Conservation (phyloP, 495 filamentous ascomycete genomes). For the Penicillium psychrofluorescens region DNA sequence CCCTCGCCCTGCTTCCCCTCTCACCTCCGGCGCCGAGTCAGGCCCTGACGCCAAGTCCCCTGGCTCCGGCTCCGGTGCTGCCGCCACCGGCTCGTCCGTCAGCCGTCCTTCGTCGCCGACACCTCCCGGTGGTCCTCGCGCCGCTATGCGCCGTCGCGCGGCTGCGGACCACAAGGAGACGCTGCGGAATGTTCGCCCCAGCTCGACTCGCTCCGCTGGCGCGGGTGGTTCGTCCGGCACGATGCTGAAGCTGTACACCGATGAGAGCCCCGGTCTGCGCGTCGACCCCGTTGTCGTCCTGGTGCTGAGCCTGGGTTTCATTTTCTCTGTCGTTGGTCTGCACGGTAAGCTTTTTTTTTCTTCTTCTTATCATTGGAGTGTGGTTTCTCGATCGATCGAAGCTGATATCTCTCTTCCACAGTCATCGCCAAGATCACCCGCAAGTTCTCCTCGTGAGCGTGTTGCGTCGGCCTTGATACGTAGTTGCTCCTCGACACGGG, state of each 20-base stretch:
- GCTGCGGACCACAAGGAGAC: constrained; percentile 94
- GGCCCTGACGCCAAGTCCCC: constrained; percentile 55
- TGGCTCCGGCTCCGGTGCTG: constrained; percentile 57
- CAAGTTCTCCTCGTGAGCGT: constrained; percentile 62
- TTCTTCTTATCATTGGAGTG: neutral
- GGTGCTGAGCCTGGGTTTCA: constrained; percentile 91
- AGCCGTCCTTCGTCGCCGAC: constrained; percentile 78
- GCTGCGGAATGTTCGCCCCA: constrained; percentile 81
- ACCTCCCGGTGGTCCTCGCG: constrained; percentile 89
- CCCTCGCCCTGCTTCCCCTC: constrained; percentile 40
- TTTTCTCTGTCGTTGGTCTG: constrained; percentile 94
- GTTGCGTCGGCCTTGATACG: neutral
- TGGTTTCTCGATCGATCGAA: neutral
- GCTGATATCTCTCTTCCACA: constrained; percentile 26
- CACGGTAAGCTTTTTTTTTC: constrained; percentile 62
- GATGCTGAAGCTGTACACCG: constrained; percentile 99
- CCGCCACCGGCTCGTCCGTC: constrained; percentile 55
- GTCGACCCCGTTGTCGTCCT: constrained; percentile 96
- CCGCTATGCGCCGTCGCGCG: constrained; percentile 86
- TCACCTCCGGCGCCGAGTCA: constrained; percentile 44
- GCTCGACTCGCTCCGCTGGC: constrained; percentile 85
- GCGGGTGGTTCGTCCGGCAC: constrained; percentile 95
- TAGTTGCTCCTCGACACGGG: neutral
- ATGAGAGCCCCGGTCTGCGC: constrained; percentile 91
- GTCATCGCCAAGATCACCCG: constrained; percentile 96